Percentiles rank a stretch among this genome's conserved stretches.
Conservation (phyloP, 2,329 filamentous ascomycete species). For the Aspergillus sp. region DNA sequence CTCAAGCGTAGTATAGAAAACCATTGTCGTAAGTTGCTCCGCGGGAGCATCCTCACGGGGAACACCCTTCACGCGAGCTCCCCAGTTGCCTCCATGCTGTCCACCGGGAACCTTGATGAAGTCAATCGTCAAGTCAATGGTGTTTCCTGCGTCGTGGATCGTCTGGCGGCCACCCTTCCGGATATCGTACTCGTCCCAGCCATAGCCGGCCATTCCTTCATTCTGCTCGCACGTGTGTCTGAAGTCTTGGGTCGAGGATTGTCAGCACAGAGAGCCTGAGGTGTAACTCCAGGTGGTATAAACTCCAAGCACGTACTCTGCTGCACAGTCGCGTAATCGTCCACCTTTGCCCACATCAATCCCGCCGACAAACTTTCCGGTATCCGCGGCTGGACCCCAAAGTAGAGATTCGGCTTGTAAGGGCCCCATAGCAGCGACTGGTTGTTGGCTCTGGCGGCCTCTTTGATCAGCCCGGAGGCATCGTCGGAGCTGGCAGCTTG, state of each 20-base stretch:
- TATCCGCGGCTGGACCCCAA: conserved; percentile 74
- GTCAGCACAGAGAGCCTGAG: conserved; percentile 9
- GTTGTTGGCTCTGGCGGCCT: conserved; percentile 50
- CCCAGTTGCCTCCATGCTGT: conserved; percentile 82
- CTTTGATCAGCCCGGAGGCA: conserved; percentile 27
- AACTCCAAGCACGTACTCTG: conserved; percentile 49
- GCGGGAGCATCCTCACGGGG: conserved; percentile 59
- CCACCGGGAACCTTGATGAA: conserved; percentile 91
- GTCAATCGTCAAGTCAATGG: conserved; percentile 80
- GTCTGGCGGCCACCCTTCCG: conserved; percentile 78
- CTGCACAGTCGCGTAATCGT: conserved; percentile 67
- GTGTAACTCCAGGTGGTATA: background rate
- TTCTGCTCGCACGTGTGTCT: conserved; percentile 94
- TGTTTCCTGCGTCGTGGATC: conserved; percentile 82
- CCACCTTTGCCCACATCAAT: conserved; percentile 80
- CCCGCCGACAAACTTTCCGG: conserved; percentile 73
- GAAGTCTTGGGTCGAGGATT: conserved; percentile 52
- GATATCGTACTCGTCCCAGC: conserved; percentile 95
- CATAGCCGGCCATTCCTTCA: conserved; percentile 88
- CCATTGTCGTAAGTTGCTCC: conserved; percentile 63
- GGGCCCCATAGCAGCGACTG: conserved; percentile 91
- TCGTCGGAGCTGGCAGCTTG: conserved; percentile 18
- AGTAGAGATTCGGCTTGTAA: conserved; percentile 89
- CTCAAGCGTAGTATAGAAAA: conserved; percentile 78
- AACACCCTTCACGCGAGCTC: conserved; percentile 71